Conservation (phyloP, 208 protist genomes). For the Acanthamoeba divionensis region DNA sequence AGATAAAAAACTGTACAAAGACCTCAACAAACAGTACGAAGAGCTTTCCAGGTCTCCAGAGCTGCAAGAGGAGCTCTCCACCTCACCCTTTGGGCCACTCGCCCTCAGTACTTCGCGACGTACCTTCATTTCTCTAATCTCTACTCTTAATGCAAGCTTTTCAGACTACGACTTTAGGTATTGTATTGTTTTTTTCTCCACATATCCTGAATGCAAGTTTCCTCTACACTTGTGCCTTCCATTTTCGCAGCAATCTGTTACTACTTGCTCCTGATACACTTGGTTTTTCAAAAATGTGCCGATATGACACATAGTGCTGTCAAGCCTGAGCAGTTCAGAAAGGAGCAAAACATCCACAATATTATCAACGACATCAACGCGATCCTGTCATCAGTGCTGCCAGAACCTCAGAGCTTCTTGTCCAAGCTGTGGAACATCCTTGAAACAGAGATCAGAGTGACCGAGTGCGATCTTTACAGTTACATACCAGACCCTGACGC, state of each 20-base stretch:
- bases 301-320: neutral
- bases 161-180: conserved; percentile 38
- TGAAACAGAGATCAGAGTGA: conserved; percentile 4
- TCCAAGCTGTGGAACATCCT: neutral
- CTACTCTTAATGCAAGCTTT: conserved; percentile 33
- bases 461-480: conserved; percentile 8
- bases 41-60: conserved; percentile 23
- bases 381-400: neutral
- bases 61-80: neutral
- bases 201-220: neutral
- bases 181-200: neutral
- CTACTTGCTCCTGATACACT: neutral
- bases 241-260: neutral
- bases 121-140: conserved; percentile 41
- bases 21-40: conserved; percentile 29
- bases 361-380: conserved; percentile 29
- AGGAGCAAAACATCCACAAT: conserved; percentile 21
- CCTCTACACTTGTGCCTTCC: too few relatives aligned
- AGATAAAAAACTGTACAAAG: conserved; percentile 40
- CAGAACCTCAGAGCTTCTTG: neutral
- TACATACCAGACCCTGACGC: conserved; percentile 36
- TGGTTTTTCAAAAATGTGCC: neutral
- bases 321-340: conserved; percentile 30
- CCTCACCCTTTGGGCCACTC: conserved; percentile 21
- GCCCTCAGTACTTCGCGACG: conserved; percentile 21